Evolutionary conservation across 1,284 basidiomycete species (phyloP), one percentile per base, ranked within the genome.

Genomic region (Xerocomus minutiporus): DNA sequence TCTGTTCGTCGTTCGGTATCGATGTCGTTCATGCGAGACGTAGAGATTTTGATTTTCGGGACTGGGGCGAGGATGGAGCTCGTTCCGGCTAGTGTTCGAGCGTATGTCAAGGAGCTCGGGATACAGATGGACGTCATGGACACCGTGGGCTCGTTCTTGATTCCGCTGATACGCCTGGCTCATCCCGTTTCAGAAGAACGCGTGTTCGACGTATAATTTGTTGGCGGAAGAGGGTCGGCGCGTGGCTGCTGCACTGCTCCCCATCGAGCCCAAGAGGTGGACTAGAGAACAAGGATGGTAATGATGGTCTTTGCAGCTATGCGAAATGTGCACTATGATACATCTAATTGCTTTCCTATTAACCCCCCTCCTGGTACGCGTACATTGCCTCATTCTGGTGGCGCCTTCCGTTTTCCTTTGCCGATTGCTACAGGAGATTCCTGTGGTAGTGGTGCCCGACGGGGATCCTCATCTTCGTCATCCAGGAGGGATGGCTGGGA

Each of bases 91-190:
- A 71, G 71, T 26, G 69, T 97, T 23, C 77, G 85, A 17, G 75
- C 81, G 40, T 83, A 93, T 68, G 65, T 97, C 43, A 88, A 80
- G 56, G 74, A 79, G 38, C 68, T 93, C 36, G 95, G 95, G 6
- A 91, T 97, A 55, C 92, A 94, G 64, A 72, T 95, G 44, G 96
- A 98, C 60, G 78, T 93, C n/a, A 93, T 96, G 86, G 91, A 94
- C 66, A 93, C 93, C 45, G 95, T 95, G 64, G 55, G 86, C 23
- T 6, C 23, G 25, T 35, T 23, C 38, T 38, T 8, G 39, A 4
- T 39, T n/a, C 23, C 7, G 13, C 26, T 26, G 12, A 1, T 49
- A 43, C 20, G 23, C 25, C 4, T 40, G 38, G 48, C 46, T 58
- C 23, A 50, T 2, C 8, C 28, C 12, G 25, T 5, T 42, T 13